phyloP scores from a whole-genome alignment of 2,329 filamentous ascomycete species.

The Penicillium sp. region DNA sequence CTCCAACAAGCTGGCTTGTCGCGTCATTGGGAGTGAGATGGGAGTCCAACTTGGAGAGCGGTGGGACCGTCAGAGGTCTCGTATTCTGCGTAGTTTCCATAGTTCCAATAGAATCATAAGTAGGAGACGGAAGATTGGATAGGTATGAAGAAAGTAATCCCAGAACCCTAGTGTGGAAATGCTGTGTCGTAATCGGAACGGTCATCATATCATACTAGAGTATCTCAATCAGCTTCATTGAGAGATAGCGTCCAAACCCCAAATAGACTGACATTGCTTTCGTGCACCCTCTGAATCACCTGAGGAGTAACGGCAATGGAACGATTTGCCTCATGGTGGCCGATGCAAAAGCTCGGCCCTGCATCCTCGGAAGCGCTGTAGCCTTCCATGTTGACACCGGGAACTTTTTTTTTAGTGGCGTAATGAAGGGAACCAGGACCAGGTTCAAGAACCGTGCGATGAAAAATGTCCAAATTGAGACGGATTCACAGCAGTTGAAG shows the following conservation, averaged over 20 bases:
- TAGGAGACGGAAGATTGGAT: slow-evolving; percentile 42
- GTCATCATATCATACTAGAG: slow-evolving; percentile 66
- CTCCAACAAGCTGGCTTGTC: slow-evolving; percentile 73
- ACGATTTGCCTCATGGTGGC: slow-evolving; percentile 61
- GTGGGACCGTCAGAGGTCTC: slow-evolving; percentile 40
- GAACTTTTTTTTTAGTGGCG: slow-evolving; percentile 1
- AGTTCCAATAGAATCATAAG: slow-evolving; percentile 38
- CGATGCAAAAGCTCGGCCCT: slow-evolving; percentile 57
- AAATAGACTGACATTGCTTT: slow-evolving; percentile 50
- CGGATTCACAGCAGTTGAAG: background rate
- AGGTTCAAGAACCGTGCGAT: background rate
- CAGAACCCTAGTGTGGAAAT: slow-evolving; percentile 62
- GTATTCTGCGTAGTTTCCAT: slow-evolving; percentile 43
- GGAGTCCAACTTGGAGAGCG: slow-evolving; percentile 45
- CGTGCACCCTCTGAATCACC: slow-evolving; percentile 57
- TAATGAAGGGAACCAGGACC: background rate
- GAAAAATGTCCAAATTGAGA: background rate
- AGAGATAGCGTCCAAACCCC: background rate
- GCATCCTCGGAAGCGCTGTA: slow-evolving; percentile 35
- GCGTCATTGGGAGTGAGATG: slow-evolving; percentile 81
- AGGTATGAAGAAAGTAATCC: slow-evolving; percentile 54
- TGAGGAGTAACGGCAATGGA: slow-evolving; percentile 50
- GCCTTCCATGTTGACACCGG: slow-evolving; percentile 32
- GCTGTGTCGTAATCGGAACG: slow-evolving; percentile 60
- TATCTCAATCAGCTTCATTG: background rate